Evolutionary conservation across 768 basidiomycete species (phyloP).

Genomic region (Termitomyces sp.): DNA sequence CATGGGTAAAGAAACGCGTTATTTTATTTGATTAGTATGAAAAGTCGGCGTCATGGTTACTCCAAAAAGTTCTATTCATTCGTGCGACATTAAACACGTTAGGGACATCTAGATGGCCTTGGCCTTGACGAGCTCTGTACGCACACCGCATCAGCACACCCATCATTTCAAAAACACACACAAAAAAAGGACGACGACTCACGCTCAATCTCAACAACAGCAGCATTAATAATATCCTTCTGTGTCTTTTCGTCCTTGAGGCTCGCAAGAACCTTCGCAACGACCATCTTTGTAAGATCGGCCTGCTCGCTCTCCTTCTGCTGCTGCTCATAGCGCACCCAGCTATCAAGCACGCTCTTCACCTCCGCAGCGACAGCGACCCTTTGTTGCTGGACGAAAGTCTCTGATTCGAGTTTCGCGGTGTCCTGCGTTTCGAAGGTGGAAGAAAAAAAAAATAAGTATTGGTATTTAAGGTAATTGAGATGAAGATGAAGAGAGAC

Average conservation of each 20-base stretch:
- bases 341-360: slow-evolving; percentile 93
- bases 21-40: no score
- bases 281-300: slow-evolving; percentile 84
- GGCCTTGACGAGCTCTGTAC: slow-evolving; percentile 81
- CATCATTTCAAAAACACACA: no score
- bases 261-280: slow-evolving; percentile 81
- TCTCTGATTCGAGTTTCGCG: slow-evolving; percentile 83
- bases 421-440: slow-evolving; percentile 62
- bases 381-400: slow-evolving; percentile 90
- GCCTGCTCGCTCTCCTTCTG: slow-evolving; percentile 95
- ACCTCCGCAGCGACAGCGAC: slow-evolving; percentile 83
- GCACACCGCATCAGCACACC: neutral
- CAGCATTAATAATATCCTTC: slow-evolving; percentile 74
- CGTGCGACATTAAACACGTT: neutral
- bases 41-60: neutral
- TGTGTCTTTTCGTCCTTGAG: slow-evolving; percentile 89
- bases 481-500: no score
- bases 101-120: slow-evolving; percentile 73
- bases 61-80: slow-evolving; percentile 10
- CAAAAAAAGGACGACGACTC: slow-evolving; percentile 50
- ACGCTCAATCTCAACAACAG: slow-evolving; percentile 93
- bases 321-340: slow-evolving; percentile 98
- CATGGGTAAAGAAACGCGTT: no score
- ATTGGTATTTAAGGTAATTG: neutral
- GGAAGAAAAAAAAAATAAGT: neutral